A percentile compares a stretch with the other conserved stretches of the same genome.
Evolutionary conservation across 2,329 filamentous ascomycete species (phyloP).

Genomic region (Lecanosticta acicola): DNA sequence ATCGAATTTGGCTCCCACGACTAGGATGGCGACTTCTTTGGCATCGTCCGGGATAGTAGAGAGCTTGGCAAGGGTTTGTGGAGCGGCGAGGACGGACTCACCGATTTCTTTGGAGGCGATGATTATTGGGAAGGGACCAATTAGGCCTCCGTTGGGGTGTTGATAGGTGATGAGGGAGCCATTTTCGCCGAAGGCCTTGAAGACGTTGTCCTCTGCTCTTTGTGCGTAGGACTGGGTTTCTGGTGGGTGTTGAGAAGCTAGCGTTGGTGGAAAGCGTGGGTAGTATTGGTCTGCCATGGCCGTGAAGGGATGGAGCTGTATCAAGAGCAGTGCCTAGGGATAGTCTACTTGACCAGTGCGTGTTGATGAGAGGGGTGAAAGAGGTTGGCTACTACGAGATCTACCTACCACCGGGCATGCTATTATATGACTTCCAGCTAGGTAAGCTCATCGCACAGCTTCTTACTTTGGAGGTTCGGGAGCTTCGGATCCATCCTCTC

Average conservation of each 20-base stretch:
- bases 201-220: slow-evolving; percentile 1
- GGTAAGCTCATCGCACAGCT: no score
- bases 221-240: slow-evolving; percentile 7
- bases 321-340: no score
- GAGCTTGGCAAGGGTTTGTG: slow-evolving; percentile 7
- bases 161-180: slow-evolving; percentile 9
- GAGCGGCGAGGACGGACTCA: slow-evolving; percentile 1
- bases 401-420: no score
- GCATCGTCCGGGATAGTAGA: slow-evolving; percentile 16
- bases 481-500: no score
- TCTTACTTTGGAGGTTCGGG: no score
- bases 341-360: no score
- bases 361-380: no score
- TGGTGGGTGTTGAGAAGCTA: slow-evolving; percentile 5
- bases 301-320: no score
- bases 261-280: slow-evolving; percentile 8
- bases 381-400: no score
- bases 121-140: slow-evolving; percentile 20
- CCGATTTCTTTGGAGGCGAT: slow-evolving; percentile 14
- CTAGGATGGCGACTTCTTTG: slow-evolving; percentile 21
- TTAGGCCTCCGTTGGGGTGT: slow-evolving; percentile 7
- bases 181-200: slow-evolving; percentile 5
- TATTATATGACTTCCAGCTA: no score
- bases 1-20: slow-evolving; percentile 17
- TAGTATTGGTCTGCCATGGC: no score